Percentiles rank a stretch among this genome's conserved stretches.
Evolutionary conservation across 179 eudicot genomes (phyloP).

Genomic region (Gypsophila paniculata): DNA sequence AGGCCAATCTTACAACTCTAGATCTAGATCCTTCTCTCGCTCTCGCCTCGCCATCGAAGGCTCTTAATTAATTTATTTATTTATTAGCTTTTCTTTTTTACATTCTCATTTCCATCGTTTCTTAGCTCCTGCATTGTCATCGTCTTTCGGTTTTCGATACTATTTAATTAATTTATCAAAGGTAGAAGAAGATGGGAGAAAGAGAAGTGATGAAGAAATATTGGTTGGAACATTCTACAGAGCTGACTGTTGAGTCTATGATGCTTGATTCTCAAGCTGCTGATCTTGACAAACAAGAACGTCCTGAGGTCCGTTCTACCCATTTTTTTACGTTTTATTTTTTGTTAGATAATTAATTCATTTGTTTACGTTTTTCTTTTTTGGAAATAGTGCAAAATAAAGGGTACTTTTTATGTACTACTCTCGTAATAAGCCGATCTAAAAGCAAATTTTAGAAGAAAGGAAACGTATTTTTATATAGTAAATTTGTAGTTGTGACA

Average conservation of each 20-base stretch:
- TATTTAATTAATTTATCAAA: too few relatives aligned
- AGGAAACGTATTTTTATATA: too few relatives aligned
- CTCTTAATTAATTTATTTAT: constrained; percentile 23
- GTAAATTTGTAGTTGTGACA: too few relatives aligned
- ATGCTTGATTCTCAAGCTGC: constrained; percentile 93
- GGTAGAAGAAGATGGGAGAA: constrained; percentile 35
- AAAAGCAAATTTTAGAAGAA: too few relatives aligned
- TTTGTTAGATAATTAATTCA: too few relatives aligned
- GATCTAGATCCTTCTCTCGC: constrained; percentile 77
- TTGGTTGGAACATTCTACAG: constrained; percentile 74
- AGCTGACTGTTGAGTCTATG: constrained; percentile 82
- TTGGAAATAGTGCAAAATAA: too few relatives aligned
- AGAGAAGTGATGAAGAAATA: constrained; percentile 74
- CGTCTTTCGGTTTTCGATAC: too few relatives aligned
- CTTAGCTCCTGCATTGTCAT: neutral
- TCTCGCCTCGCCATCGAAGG: constrained; percentile 89
- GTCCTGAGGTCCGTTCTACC: constrained; percentile 80
- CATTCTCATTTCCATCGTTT: too few relatives aligned
- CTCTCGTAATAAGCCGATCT: too few relatives aligned
- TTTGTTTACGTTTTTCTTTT: too few relatives aligned
- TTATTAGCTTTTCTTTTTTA: neutral
- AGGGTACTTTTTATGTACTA: too few relatives aligned
- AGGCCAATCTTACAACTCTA: constrained; percentile 49
- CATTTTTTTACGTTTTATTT: too few relatives aligned
- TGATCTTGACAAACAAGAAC: constrained; percentile 91